These are phyloP conservation scores for Venturia nashicola DNA, from an alignment of 2,329 filamentous ascomycete genomes.

Conservation along the genomic window DNA sequence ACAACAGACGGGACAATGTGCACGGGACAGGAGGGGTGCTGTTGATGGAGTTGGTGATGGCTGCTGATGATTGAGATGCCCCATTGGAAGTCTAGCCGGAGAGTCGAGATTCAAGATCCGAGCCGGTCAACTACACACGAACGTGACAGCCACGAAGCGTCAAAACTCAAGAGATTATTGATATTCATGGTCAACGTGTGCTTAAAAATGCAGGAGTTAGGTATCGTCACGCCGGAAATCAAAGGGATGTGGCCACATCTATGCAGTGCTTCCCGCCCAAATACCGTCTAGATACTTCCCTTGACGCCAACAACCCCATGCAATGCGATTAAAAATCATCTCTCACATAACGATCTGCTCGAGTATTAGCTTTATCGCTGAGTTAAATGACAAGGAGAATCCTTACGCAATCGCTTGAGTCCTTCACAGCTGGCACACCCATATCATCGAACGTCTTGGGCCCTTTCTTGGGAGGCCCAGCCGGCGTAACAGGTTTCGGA, in stretches of 20 bases:
- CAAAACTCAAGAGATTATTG: background rate
- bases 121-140: background rate
- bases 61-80: background rate
- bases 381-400: background rate
- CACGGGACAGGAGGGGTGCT: background rate
- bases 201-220: constrained; percentile 6
- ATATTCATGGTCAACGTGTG: background rate
- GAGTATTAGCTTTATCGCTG: background rate
- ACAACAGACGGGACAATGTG: background rate
- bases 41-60: background rate
- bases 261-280: constrained; percentile 5
- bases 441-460: constrained; percentile 97
- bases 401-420: constrained; percentile 83
- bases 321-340: constrained; percentile 7
- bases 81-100: background rate
- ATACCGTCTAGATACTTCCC: constrained; percentile 12
- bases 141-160: background rate
- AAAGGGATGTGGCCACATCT: background rate
- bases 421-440: constrained; percentile 77
- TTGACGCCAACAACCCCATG: background rate
- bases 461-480: constrained; percentile 47
- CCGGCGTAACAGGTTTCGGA: background rate
- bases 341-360: constrained; percentile 30
- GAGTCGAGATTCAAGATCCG: background rate
- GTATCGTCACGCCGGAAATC: background rate